Base-by-base conservation (phyloP, 352 stramenopile species). In the Peronospora farinosa region DNA sequence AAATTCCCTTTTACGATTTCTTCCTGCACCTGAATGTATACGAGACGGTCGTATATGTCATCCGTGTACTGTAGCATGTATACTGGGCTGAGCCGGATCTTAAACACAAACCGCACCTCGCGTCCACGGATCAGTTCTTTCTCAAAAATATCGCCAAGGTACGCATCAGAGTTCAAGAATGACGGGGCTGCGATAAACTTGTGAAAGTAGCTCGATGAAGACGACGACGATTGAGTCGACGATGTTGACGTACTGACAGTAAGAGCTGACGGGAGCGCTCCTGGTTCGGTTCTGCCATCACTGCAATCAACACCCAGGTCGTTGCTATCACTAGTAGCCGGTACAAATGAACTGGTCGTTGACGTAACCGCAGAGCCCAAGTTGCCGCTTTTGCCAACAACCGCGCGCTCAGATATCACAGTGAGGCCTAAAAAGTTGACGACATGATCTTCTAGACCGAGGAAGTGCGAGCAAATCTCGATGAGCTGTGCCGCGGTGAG, bases 1-100 rank as follows among this genome's bases (percentile, higher is more conserved):
- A 97, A 50, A 35, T 95, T 90, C 9, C 87, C 87, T 33, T 75
- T 84, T 19, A 96, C 88, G 40, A 96, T 84, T 43, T 97, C 92
- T 46, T 97, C 86, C 45, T 96, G 74, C 12, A 92, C 86, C 62
- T 98, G 90, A 23, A 96, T 82, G 54, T 95, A 96, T 40, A 90
- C 66, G 16, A 93, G 60, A 11, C 82, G 73, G 31, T 90, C 71
- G 57, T 85, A 92, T 65, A 93, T 81, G 48, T 86, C 80, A 46
- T 95, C 84, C 31, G 77, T 71, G 54, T 92, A 88, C 49, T 92
- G 79, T 38, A 90, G 54, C 42, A 82, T 80, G 49, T 90, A 88
- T 31, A 85, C 67, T 19, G 78, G 79, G 31, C 75, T 78, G 15
- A 98, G 67, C 10, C 93, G 90, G 45, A 98, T 95, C 65, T 97